Conservation (phyloP, 2,329 filamentous ascomycete genomes). For the Hypomyces perniciosus region DNA sequence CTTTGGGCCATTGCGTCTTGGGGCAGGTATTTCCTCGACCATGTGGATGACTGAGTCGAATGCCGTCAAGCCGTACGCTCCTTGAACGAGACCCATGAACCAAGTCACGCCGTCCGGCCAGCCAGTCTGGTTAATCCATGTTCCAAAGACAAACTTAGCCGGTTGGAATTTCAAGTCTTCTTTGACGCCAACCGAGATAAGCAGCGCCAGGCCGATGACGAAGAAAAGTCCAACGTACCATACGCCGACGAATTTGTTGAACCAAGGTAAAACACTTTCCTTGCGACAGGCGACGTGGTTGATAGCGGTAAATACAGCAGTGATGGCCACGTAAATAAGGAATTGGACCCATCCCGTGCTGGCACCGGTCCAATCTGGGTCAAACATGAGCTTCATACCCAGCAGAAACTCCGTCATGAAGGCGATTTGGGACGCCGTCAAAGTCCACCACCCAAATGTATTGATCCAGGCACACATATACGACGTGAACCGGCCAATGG, state of each 20-base stretch:
- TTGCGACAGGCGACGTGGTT: constrained; percentile 47
- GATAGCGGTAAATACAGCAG: constrained; percentile 40
- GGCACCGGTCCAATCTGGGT: constrained; percentile 39
- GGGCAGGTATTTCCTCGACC: constrained; percentile 50
- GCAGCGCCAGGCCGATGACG: constrained; percentile 43
- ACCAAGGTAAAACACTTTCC: constrained; percentile 34
- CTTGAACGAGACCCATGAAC: constrained; percentile 52
- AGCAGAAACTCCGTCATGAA: constrained; percentile 55
- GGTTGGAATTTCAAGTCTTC: constrained; percentile 40
- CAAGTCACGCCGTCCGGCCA: constrained; percentile 51
- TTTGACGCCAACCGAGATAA: constrained; percentile 46
- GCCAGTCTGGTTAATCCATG: constrained; percentile 40
- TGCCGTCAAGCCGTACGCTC: constrained; percentile 49
- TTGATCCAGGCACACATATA: constrained; percentile 58
- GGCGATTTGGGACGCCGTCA: constrained; percentile 49
- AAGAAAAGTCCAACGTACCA: constrained; percentile 48
- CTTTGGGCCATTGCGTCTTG: constrained; percentile 43
- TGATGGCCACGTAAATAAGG: constrained; percentile 48
- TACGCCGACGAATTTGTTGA: constrained; percentile 52
- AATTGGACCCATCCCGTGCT: constrained; percentile 48
- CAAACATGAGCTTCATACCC: constrained; percentile 50
- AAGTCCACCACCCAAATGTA: constrained; percentile 53
- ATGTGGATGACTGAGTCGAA: constrained; percentile 56
- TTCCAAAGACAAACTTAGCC: constrained; percentile 45
- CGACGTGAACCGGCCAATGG: constrained; percentile 41